Percentiles rank a stretch among this genome's conserved stretches.
phyloP scores from a whole-genome alignment of 306 rosid genomes.

The Coriaria nepalensis region DNA sequence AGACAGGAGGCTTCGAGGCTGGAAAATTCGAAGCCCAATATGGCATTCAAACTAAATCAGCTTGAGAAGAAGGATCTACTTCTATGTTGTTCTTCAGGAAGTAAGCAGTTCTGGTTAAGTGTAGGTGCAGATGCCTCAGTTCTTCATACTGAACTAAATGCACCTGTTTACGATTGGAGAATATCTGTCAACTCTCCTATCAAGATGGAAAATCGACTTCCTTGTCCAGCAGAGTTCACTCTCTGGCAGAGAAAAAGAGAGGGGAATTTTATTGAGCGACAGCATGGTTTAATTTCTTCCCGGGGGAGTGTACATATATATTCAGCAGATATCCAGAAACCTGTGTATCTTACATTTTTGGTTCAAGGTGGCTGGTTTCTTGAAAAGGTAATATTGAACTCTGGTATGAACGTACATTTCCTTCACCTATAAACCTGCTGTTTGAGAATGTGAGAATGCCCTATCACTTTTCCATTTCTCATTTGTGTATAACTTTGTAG shows the following conservation, averaged over 20 bases:
- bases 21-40: conserved; percentile 28
- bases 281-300: conserved; percentile 53
- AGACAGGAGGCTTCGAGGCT: conserved; percentile 29
- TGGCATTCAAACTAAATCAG: conserved; percentile 60
- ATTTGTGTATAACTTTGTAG: conserved; percentile 32
- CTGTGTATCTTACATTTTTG: conserved; percentile 57
- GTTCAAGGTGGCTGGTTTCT: conserved; percentile 84
- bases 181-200: conserved; percentile 70
- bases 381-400: conserved; percentile 61
- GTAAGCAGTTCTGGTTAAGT: conserved; percentile 71
- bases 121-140: conserved; percentile 80
- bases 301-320: conserved; percentile 64
- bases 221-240: conserved; percentile 75
- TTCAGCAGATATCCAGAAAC: conserved; percentile 77
- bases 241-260: conserved; percentile 66
- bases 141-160: conserved; percentile 83
- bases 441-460: neutral
- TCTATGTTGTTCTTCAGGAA: conserved; percentile 50
- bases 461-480: neutral
- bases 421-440: too few species aligned
- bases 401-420: too few species aligned
- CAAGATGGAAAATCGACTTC: conserved; percentile 87
- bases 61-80: conserved; percentile 87
- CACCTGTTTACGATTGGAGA: conserved; percentile 94
- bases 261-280: conserved; percentile 48